A percentile compares a stretch with the other conserved stretches of the same genome.
Evolutionary conservation across 2,329 filamentous ascomycete species (phyloP).

Genomic region (Colletotrichum eleusines): DNA sequence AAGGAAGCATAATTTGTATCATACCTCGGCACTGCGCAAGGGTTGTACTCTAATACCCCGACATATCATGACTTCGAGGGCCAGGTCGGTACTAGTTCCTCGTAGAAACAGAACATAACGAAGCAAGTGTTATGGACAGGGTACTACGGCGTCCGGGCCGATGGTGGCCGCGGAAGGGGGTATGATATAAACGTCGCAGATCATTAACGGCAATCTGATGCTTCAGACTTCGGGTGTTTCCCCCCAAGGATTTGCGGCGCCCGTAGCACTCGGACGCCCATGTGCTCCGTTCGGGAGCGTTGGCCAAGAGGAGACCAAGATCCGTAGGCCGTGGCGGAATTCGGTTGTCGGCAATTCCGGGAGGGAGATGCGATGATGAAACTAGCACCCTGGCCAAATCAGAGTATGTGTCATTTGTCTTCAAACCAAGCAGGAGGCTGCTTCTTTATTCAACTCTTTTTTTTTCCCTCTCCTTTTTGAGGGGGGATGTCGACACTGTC

Average conservation of each 20-base stretch:
- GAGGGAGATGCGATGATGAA: conserved; percentile 5
- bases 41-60: no score
- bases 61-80: no score
- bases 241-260: conserved; percentile 11
- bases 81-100: background rate
- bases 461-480: no score
- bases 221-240: conserved; percentile 4
- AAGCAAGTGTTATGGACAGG: background rate
- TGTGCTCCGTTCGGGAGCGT: conserved; percentile 17
- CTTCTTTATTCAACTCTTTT: no score
- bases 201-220: conserved; percentile 14
- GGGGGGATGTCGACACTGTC: background rate
- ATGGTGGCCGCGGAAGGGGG: background rate
- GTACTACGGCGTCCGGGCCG: background rate
- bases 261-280: conserved; percentile 11
- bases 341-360: conserved; percentile 16
- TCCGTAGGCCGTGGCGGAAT: background rate
- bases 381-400: background rate
- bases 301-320: background rate
- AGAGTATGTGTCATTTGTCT: background rate
- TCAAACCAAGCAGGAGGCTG: background rate
- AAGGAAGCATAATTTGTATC: no score
- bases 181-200: conserved; percentile 4
- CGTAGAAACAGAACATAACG: background rate
- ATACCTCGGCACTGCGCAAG: no score